Evolutionary conservation across 2,329 filamentous ascomycete species (phyloP).

Genomic region (Phyllachora maydis): DNA sequence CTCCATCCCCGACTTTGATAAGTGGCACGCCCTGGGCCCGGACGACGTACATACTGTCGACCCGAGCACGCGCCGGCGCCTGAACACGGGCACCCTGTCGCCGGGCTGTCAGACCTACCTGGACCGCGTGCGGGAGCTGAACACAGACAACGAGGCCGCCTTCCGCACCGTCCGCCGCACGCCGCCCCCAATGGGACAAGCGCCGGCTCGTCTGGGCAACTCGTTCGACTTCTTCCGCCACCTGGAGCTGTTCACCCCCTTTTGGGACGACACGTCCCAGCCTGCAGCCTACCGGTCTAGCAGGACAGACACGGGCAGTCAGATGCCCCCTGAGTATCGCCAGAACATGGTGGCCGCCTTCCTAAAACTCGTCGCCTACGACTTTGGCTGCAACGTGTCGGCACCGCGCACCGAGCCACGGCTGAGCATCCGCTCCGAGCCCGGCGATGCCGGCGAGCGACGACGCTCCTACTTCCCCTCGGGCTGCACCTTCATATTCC

Average conservation of each 20-base stretch:
- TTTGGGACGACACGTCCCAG: constrained; percentile 39
- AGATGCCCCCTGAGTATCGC: constrained; percentile 37
- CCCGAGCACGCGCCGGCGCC: constrained; percentile 20
- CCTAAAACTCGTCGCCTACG: constrained; percentile 42
- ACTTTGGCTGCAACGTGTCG: constrained; percentile 41
- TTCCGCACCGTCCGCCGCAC: constrained; percentile 40
- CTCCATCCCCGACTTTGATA: constrained; percentile 28
- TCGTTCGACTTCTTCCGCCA: constrained; percentile 46
- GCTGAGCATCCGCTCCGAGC: constrained; percentile 24
- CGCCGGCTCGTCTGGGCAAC: constrained; percentile 34
- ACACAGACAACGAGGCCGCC: constrained; percentile 31
- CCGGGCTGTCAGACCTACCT: constrained; percentile 36
- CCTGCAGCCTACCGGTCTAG: constrained; percentile 9
- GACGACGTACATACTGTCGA: constrained; percentile 29
- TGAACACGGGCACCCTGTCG: constrained; percentile 31
- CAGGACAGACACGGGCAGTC: constrained; percentile 27
- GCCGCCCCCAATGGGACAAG: constrained; percentile 28
- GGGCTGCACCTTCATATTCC: constrained; percentile 37
- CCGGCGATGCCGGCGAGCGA: constrained; percentile 5
- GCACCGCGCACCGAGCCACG: constrained; percentile 36
- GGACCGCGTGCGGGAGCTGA: constrained; percentile 36
- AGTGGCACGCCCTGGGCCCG: constrained; percentile 25
- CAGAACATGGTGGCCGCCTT: constrained; percentile 36
- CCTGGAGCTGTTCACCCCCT: constrained; percentile 34
- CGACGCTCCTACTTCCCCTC: constrained; percentile 32